These are phyloP conservation scores for Ophiocordyceps sinensis DNA, from an alignment of 2,329 filamentous ascomycete genomes.

Conservation along the genomic window DNA sequence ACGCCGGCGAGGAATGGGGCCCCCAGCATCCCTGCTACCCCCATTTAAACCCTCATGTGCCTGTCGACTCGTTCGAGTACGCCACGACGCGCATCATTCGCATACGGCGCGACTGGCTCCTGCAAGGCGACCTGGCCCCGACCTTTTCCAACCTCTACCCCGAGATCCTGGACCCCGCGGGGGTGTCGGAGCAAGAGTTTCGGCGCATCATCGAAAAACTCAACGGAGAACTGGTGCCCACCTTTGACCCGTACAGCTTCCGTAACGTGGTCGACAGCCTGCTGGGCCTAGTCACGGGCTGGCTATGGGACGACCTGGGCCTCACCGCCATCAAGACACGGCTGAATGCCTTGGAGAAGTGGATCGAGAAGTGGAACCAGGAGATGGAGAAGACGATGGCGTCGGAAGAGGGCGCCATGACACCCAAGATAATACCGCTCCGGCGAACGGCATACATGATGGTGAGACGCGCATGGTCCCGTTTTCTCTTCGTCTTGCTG, in stretches of 20 bases:
- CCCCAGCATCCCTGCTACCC: slow-evolving; percentile 89
- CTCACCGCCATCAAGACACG: slow-evolving; percentile 60
- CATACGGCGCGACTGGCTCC: slow-evolving; percentile 81
- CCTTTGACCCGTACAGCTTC: slow-evolving; percentile 64
- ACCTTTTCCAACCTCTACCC: slow-evolving; percentile 93
- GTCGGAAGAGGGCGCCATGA: slow-evolving; percentile 32
- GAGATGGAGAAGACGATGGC: slow-evolving; percentile 45
- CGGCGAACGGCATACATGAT: slow-evolving; percentile 80
- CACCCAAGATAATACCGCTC: slow-evolving; percentile 63
- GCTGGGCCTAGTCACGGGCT: slow-evolving; percentile 72
- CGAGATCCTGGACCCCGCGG: slow-evolving; percentile 77
- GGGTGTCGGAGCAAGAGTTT: slow-evolving; percentile 77
- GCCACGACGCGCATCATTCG: slow-evolving; percentile 76
- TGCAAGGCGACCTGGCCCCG: slow-evolving; percentile 77
- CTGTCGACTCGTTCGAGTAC: slow-evolving; percentile 60
- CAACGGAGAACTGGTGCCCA: slow-evolving; percentile 61
- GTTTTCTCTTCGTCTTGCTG: not conserved
- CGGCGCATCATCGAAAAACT: slow-evolving; percentile 66
- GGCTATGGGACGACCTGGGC: slow-evolving; percentile 88
- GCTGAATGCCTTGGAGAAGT: slow-evolving; percentile 56
- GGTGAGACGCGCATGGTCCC: slow-evolving; percentile 27
- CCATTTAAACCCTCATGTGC: slow-evolving; percentile 83
- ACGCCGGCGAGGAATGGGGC: slow-evolving; percentile 72
- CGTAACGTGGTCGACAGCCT: slow-evolving; percentile 69
- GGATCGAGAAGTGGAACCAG: slow-evolving; percentile 77